phyloP scores from a whole-genome alignment of 768 basidiomycete species.

The Podaxis sp. region DNA sequence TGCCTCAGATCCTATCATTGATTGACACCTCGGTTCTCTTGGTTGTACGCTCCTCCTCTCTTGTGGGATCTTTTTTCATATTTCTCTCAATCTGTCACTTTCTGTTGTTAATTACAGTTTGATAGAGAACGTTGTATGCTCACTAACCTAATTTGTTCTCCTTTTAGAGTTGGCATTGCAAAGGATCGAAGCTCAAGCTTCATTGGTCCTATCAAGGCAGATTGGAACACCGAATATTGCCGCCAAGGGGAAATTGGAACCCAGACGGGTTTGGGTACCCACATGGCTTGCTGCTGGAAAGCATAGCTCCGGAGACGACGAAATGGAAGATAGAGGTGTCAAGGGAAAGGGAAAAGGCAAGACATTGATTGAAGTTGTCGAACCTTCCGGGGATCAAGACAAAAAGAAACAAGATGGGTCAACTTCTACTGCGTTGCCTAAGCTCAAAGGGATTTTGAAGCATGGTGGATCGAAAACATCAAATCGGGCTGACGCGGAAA shows the following conservation, averaged over 20 bases:
- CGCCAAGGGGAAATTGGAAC: slow-evolving; percentile 67
- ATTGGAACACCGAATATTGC: slow-evolving; percentile 76
- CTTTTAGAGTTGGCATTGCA: slow-evolving; percentile 64
- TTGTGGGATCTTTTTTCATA: background rate
- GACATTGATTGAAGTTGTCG: slow-evolving; percentile 50
- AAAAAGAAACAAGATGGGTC: background rate
- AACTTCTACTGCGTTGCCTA: slow-evolving; percentile 17
- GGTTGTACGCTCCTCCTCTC: background rate
- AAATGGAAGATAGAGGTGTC: background rate
- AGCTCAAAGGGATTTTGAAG: slow-evolving; percentile 47
- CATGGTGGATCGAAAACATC: slow-evolving; percentile 17
- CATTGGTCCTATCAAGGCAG: slow-evolving; percentile 61
- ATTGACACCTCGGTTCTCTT: background rate
- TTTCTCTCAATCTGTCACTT: background rate
- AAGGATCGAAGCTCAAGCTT: slow-evolving; percentile 61
- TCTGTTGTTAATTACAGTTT: background rate
- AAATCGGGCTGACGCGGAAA: slow-evolving; percentile 21
- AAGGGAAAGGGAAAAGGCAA: slow-evolving; percentile 13
- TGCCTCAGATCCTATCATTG: background rate
- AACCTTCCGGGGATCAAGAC: slow-evolving; percentile 11
- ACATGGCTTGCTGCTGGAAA: slow-evolving; percentile 31
- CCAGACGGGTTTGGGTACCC: slow-evolving; percentile 60
- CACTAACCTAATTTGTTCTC: slow-evolving; percentile 1
- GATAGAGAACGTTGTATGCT: background rate
- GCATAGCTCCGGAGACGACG: background rate